Conservation (phyloP, 495 filamentous ascomycete genomes). For the Friedmanniomyces simplex region DNA sequence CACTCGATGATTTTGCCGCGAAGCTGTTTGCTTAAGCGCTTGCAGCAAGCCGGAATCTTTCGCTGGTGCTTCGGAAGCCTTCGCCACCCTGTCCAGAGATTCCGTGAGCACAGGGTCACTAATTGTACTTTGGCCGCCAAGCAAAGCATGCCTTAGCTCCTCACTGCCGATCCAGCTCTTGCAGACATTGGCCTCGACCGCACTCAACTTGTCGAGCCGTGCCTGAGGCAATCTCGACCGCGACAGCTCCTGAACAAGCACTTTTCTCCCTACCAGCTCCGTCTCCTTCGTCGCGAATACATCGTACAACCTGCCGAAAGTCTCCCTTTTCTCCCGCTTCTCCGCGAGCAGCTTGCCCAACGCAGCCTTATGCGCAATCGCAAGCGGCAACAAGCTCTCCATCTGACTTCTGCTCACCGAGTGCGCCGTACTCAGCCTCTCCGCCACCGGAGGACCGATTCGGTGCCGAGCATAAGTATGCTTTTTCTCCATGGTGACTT, state of each 20-base stretch:
- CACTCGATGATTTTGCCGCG: constrained; percentile 51
- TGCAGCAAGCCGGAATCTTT: constrained; percentile 50
- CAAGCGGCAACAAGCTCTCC: constrained; percentile 50
- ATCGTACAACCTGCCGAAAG: constrained; percentile 47
- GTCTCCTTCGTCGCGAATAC: constrained; percentile 45
- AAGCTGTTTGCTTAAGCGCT: constrained; percentile 53
- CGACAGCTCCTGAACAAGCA: constrained; percentile 28
- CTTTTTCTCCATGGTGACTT: constrained; percentile 42
- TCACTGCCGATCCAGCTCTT: constrained; percentile 67
- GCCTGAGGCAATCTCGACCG: constrained; percentile 24
- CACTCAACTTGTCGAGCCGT: constrained; percentile 30
- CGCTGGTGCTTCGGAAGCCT: constrained; percentile 42
- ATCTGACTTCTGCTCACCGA: constrained; percentile 50
- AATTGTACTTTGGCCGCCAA: constrained; percentile 40
- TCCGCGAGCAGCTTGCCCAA: constrained; percentile 42
- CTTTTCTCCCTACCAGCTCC: constrained; percentile 34
- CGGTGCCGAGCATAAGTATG: constrained; percentile 10
- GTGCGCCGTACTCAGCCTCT: constrained; percentile 52
- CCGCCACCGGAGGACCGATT: constrained; percentile 35
- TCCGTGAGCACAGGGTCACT: constrained; percentile 49
- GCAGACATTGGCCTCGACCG: constrained; percentile 43
- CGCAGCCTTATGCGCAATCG: constrained; percentile 60
- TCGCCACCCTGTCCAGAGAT: constrained; percentile 60
- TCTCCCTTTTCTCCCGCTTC: constrained; percentile 44
- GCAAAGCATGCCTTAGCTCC: constrained; percentile 55